Evolutionary conservation across 192 early-diverging fungal genomes (phyloP).

Genomic region (Allomyces macrogynus): DNA sequence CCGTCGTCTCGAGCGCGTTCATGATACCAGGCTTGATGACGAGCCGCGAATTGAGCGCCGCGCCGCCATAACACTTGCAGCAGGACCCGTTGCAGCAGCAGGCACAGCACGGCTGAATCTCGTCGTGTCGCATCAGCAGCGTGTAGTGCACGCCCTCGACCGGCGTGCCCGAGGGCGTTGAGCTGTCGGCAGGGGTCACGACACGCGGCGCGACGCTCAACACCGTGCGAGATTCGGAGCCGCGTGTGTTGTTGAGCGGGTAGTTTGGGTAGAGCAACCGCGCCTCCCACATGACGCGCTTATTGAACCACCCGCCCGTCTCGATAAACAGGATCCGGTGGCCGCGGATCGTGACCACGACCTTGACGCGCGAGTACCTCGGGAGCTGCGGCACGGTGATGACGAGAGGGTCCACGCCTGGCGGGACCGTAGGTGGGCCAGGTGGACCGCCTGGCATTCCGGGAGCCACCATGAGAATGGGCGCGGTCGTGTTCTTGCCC

Average conservation of each 20-base stretch:
- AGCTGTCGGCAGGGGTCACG: too few relatives aligned
- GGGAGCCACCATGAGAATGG: too few relatives aligned
- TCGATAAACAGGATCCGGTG: background rate
- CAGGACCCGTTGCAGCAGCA: background rate
- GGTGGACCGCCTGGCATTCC: too few relatives aligned
- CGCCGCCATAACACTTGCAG: background rate
- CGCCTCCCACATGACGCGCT: background rate
- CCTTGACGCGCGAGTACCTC: background rate
- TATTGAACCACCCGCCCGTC: background rate
- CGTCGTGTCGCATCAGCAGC: background rate
- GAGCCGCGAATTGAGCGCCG: too few relatives aligned
- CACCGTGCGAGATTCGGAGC: too few relatives aligned
- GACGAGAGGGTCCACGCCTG: too few relatives aligned
- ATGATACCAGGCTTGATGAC: too few relatives aligned
- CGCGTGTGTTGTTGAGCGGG: background rate
- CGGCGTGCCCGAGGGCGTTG: background rate
- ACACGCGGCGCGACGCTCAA: too few relatives aligned
- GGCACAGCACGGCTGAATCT: background rate
- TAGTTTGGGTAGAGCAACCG: background rate
- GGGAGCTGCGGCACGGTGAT: too few relatives aligned
- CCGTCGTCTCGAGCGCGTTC: too few relatives aligned
- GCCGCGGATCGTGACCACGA: background rate
- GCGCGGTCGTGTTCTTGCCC: too few relatives aligned
- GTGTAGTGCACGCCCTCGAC: background rate
- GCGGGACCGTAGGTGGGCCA: too few relatives aligned